These are phyloP conservation scores for Fraxinus greggii DNA, from an alignment of 305 asterid species.

Conservation along the genomic window DNA sequence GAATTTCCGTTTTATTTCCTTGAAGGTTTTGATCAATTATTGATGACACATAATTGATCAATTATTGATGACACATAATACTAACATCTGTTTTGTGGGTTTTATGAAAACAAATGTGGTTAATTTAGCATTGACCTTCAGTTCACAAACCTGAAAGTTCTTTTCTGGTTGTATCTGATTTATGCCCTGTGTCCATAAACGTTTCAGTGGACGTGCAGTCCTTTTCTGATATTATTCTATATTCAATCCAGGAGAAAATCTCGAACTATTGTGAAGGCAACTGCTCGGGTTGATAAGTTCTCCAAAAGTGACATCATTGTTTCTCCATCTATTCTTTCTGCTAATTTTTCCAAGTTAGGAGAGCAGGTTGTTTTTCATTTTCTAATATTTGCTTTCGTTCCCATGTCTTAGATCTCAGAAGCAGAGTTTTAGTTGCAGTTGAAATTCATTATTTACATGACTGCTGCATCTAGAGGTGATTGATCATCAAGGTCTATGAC, in stretches of 20 bases:
- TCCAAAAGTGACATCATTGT: slow-evolving; percentile 89
- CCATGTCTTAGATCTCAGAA: slow-evolving; percentile 3
- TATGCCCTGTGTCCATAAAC: not conserved
- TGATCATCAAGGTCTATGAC: not conserved
- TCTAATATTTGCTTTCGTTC: not conserved
- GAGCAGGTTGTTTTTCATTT: slow-evolving; percentile 67
- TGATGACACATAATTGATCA: not conserved
- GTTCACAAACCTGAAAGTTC: not conserved
- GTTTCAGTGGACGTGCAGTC: slow-evolving; percentile 6
- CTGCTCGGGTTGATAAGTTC: slow-evolving; percentile 86
- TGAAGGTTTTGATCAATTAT: not conserved
- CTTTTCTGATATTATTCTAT: slow-evolving; percentile 22
- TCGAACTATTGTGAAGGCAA: slow-evolving; percentile 66
- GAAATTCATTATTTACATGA: slow-evolving; percentile 9
- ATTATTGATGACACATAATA: not conserved
- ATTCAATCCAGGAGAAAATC: slow-evolving; percentile 61
- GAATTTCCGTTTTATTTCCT: not conserved
- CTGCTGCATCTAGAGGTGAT: slow-evolving; percentile 4
- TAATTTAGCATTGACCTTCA: not conserved
- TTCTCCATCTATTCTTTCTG: slow-evolving; percentile 97
- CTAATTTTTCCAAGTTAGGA: slow-evolving; percentile 89
- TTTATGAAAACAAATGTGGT: not conserved
- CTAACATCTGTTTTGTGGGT: not conserved
- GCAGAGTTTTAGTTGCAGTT: not conserved
- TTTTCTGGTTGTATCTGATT: not conserved